Base-by-base conservation (phyloP, 106 monocot species). In the Hemerocallis citrina region DNA sequence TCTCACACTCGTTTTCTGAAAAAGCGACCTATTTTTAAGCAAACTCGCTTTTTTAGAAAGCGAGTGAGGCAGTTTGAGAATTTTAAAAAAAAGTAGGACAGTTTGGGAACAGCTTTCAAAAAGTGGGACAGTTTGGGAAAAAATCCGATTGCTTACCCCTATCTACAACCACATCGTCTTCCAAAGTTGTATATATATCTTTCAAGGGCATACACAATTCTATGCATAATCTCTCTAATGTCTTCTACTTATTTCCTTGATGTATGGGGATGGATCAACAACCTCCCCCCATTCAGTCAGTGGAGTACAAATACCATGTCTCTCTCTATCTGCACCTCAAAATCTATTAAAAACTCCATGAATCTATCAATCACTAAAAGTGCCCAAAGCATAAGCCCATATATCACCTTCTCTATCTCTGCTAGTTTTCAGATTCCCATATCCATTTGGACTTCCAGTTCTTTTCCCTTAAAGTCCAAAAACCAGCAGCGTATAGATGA, bases 241-340 rank as follows among this genome's bases (percentile, higher is more conserved):
- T 64, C 79, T 68, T 77, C 74, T 37, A 20, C 44, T 27, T 64
- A 71, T 62, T 25, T 66, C 34, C 61, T 64, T 65, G 80, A 83
- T 72, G 68, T 73, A 19, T 86, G 86, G 86, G 70, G 38, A 45
- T 92, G 92, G 92, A 77, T 86, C 49, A 72, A 16, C 32, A 75
- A 19, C 42, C 83, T 86, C 45, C 83, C 92, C 33, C 72, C 83
- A 21, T 35, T 80, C 68, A n/a, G 44, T 55, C 72, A 75, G 51
- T 88, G 92, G 72, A 78, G 36, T 11, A 68, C 72, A 65, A 71
- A 75, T 52, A 28, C 78, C 32, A 63, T 75, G 57, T 81, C 75
- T 47, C 55, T 88, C 37, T 69, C 75, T 60, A 67, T 88, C 38
- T 84, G 83, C 27, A 44, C 68, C 13, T 30, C 83, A 40, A 73